These are phyloP conservation scores for Prunus salicina DNA, from an alignment of 306 rosid species.

Conservation along the genomic window DNA sequence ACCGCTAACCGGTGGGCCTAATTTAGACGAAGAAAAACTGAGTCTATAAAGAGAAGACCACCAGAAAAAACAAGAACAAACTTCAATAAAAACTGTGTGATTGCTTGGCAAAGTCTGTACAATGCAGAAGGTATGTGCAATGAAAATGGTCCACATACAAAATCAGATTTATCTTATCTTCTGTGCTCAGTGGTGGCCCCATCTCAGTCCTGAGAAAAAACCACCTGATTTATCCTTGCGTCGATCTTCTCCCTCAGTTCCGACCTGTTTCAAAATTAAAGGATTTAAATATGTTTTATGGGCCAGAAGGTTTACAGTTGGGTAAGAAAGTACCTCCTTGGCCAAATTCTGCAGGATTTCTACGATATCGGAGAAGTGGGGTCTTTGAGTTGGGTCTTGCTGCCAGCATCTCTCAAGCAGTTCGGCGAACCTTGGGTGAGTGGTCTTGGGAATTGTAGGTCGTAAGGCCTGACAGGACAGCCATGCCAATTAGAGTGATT, in stretches of 20 bases:
- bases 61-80: not conserved
- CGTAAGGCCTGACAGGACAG: conserved; percentile 58
- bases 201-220: conserved; percentile 65
- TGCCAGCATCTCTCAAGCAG: conserved; percentile 91
- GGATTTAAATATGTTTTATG: conserved; percentile 7
- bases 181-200: conserved; percentile 41
- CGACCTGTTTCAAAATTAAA: conserved; percentile 44
- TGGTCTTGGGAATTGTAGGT: conserved; percentile 72
- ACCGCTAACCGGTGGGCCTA: not conserved
- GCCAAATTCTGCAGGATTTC: conserved; percentile 66
- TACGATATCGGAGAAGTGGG: conserved; percentile 66
- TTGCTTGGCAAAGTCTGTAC: conserved; percentile 9
- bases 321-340: conserved; percentile 58
- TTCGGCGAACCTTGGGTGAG: conserved; percentile 67
- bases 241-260: conserved; percentile 42
- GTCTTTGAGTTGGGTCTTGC: conserved; percentile 74
- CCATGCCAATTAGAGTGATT: conserved; percentile 23
- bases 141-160: conserved; percentile 1
- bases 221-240: conserved; percentile 55
- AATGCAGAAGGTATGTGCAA: conserved; percentile 20
- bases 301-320: not conserved
- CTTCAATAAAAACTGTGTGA: not conserved
- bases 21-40: not conserved
- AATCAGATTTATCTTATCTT: conserved; percentile 3
- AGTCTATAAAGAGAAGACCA: not conserved